Evolutionary conservation across 2,329 filamentous ascomycete genomes (phyloP).

Genomic region (Penicillium sp.): DNA sequence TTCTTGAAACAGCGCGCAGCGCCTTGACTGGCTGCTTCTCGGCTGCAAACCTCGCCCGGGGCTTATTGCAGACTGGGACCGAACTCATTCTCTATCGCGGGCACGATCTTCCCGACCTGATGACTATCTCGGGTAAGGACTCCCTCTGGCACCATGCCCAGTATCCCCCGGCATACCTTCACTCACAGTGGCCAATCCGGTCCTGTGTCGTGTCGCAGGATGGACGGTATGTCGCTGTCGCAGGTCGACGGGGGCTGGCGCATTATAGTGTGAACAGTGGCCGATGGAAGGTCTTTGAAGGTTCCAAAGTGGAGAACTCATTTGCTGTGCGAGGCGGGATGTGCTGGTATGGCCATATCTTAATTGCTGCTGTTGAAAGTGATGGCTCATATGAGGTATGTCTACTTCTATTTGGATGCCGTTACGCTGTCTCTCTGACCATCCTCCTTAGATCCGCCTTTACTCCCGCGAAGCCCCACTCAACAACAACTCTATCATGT

Average conservation of each 20-base stretch:
- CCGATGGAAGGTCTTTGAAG: conserved; percentile 91
- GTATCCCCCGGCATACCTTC: conserved; percentile 77
- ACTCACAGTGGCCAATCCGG: conserved; percentile 90
- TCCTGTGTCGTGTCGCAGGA: conserved; percentile 85
- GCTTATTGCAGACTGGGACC: conserved; percentile 81
- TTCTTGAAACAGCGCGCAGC: conserved; percentile 88
- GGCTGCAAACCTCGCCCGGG: conserved; percentile 83
- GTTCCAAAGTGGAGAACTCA: conserved; percentile 75
- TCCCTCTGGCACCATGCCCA: conserved; percentile 94
- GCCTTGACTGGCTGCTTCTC: conserved; percentile 91
- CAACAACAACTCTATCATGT: conserved; percentile 68
- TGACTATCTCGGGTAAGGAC: conserved; percentile 85
- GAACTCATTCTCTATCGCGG: conserved; percentile 90
- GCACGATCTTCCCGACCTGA: conserved; percentile 85
- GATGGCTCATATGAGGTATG: conserved; percentile 71
- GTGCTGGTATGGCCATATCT: conserved; percentile 97
- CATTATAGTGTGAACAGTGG: conserved; percentile 95
- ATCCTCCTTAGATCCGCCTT: conserved; percentile 68
- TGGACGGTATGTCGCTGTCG: conserved; percentile 91
- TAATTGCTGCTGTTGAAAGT: conserved; percentile 89
- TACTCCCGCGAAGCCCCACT: conserved; percentile 84
- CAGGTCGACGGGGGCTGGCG: conserved; percentile 84
- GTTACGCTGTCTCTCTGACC: no score
- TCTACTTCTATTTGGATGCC: no score
- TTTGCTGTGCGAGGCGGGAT: conserved; percentile 93